Base-by-base conservation (phyloP, 495 filamentous ascomycete genomes). In the Aspergillus panamensis region DNA sequence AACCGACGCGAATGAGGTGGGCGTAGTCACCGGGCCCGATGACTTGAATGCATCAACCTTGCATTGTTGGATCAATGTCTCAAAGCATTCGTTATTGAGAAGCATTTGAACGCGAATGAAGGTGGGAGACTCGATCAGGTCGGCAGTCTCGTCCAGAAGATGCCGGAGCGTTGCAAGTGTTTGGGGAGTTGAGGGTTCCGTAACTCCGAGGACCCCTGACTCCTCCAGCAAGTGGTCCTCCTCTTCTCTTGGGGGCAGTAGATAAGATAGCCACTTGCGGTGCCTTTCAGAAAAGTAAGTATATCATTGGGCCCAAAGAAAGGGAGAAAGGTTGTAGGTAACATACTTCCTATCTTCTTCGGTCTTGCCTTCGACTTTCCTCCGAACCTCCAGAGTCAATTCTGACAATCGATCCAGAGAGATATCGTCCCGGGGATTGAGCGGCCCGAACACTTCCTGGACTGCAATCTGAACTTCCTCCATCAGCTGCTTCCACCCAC, bases 121-220 rank as follows among this genome's bases (percentile, higher is more conserved):
- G 17, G 87, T 80, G 0, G 95, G 95, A 0, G 93, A 96, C 55
- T 98, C 95, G 62, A 98, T 88, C 16, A 97, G 79, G 70, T 98
- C 94, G 19, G 94, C 87, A 9, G 94, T 97, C 73, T 97, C 94
- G 65, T 97, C 92, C 1, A 98, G 78, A n/a, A 99, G 82, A 51
- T 89, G 86, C 49, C 93, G 88, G 62, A 97, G 83, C 45, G 82
- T 78, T 12, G 80, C 69, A 8, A 79, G 71, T 14, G 76, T 77
- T 47, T 77, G 68, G 13, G 75, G 70, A 7, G 70, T 73, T 20
- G 73, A 62, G 5, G 69, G 69, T 19, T 74, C 67, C 2, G 78
- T 71, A 12, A 87, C 77, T 4, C 80, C 80, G 31, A 87, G 69
- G 53, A 93, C 87, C 44, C 90, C 90, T 0, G 90, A 92, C 73